Conservation (phyloP, 768 basidiomycete species). For the Hirschioporus abietinus region DNA sequence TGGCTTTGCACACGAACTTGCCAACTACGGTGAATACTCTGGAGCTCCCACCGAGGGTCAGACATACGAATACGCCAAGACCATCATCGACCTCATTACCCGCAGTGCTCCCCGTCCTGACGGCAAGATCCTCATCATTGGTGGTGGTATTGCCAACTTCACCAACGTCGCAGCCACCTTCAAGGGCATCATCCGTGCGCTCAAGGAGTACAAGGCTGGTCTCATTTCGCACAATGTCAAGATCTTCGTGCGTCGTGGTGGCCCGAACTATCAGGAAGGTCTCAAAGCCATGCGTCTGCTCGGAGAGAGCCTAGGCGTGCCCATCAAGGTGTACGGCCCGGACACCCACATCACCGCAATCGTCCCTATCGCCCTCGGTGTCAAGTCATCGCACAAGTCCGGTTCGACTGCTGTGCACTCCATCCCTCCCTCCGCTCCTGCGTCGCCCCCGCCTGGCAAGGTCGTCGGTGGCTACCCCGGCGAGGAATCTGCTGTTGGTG, state of each 20-base stretch:
- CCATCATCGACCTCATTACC: constrained; percentile 93
- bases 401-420: constrained; percentile 22
- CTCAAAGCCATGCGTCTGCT: constrained; percentile 98
- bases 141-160: constrained; percentile 99
- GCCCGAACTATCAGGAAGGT: constrained; percentile 98
- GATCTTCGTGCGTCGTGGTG: constrained; percentile 97
- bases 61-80: constrained; percentile 99
- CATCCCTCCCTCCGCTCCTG: constrained; percentile 43
- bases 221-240: constrained; percentile 82
- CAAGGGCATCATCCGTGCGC: constrained; percentile 98
- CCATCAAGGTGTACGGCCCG: constrained; percentile 95
- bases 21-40: constrained; percentile 99
- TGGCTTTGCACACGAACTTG: constrained; percentile 94
- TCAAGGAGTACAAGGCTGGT: constrained; percentile 86
- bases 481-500: constrained; percentile 45
- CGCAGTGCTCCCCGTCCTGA: constrained; percentile 73
- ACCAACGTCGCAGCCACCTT: constrained; percentile 99
- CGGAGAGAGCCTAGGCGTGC: constrained; percentile 92
- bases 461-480: constrained; percentile 27
- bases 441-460: constrained; percentile 36
- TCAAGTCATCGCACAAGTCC: constrained; percentile 50
- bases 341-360: constrained; percentile 99
- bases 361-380: constrained; percentile 94
- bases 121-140: constrained; percentile 99
- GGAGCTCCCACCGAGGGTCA: constrained; percentile 98